Base-by-base conservation (phyloP, 192 early-diverging fungal species). In the Thoreauomyces humboldtii region DNA sequence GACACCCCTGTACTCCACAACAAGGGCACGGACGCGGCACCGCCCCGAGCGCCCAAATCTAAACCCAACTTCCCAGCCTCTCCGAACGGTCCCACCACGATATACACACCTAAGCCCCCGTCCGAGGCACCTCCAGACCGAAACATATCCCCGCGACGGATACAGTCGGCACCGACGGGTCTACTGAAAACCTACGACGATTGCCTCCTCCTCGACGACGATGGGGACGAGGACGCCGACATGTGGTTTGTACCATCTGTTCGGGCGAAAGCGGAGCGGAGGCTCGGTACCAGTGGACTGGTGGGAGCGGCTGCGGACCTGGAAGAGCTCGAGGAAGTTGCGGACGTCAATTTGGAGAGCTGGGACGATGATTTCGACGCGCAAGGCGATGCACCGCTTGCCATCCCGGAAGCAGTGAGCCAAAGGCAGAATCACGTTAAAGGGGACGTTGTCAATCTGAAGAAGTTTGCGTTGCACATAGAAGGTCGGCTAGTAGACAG, bases 301-400 rank as follows among this genome's bases (percentile, higher is more conserved):
- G 50, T 53, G 2, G 61, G 63, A 4, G 51, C 28, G 53, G 3
- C 24, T 11, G 12, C 38, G 11, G 59, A 52, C 24, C 11, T 27
- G 41, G 51, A 7, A 11, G 47, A 19, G 15, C 27, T 17, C 29
- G 36, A 35, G 52, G 48, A 63, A 37, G 35, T 57, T 61, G 57
- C 64, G 35, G 60, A 54, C 56, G 34, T 62, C 62, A 53, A 53
- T 6, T 21, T 63, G 48, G 74, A 76, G 58, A 76, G 70, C 51
- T 76, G 74, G 74, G 74, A 76, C 58, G 74, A 72, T 59, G 74
- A 76, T 55, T 76, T 76, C 57, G 57, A 67, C 21, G 47, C 17
- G 5, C 27, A 22, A 4, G 59, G 17, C 19, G 45, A 25, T 51
- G 44, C 29, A 28, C 28, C 22, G 38, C 42, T 75, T 37, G 33